Base-by-base conservation (phyloP, 2,329 filamentous ascomycete genomes). In the Didymella lethalis region DNA sequence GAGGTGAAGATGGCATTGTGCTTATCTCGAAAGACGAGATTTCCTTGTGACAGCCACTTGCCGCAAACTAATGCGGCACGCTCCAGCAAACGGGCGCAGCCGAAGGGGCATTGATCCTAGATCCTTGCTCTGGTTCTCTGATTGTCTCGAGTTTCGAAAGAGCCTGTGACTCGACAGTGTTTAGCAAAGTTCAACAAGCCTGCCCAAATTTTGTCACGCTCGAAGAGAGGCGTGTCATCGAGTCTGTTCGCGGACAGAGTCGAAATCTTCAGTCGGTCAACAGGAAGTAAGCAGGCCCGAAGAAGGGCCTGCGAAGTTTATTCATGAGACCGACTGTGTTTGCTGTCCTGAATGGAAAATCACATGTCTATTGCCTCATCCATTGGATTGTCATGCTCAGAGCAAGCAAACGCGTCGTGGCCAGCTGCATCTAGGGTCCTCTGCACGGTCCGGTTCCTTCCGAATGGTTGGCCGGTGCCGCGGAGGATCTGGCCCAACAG, bases 41-140 rank as follows among this genome's bases (percentile, higher is more conserved):
- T 59, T 59, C 46, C 56, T 59, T 54, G 56, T 59, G 50, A 59
- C 40, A 50, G 41, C 46, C 45, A 46, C 56, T 54, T 50, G n/a
- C 32, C 26, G 46, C 45, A n/a, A 45, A 31, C 56, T 59, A 59
- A 50, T 32, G 50, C 49, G 23, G 45, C 45, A 49, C 31, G 48
- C 46, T n/a, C 45, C 54, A 53, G 40, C 32, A 38, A 34, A 43
- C 36, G 50, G 50, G 57, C 34, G 36, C 29, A 61, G 59, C 54
- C 51, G 55, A 55, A 48, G 47, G 44, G 25, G 18, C 28, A 32
- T 50, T 46, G 48, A 59, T 40, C 55, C 54, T 51, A 28, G 55
- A 46, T 49, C 51, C 47, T 45, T 59, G 55, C 32, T 12, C 26
- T 25, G 41, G 23, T 8, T 12, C 4, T 23, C 20, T 41, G 20